A percentile compares a stretch with the other conserved stretches of the same genome.
Evolutionary conservation across 2,329 filamentous ascomycete species (phyloP).

Genomic region (Nigrospora osmanthi): DNA sequence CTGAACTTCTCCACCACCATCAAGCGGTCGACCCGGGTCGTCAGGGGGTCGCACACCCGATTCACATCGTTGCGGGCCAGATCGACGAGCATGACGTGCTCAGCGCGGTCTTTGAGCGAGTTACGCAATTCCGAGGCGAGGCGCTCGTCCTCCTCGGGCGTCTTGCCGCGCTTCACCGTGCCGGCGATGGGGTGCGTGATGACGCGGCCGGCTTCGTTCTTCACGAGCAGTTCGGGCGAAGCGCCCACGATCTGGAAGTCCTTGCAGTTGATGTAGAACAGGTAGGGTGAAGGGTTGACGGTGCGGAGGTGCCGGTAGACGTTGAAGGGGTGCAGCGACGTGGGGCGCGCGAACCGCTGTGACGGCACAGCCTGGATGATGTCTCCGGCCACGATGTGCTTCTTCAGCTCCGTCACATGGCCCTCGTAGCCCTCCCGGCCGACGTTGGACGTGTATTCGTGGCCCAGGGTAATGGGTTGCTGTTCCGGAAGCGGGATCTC

Average conservation of each 20-base stretch:
- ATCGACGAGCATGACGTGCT: slow-evolving; percentile 97
- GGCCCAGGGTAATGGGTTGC: slow-evolving; percentile 60
- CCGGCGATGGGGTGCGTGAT: slow-evolving; percentile 97
- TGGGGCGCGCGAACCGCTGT: slow-evolving; percentile 84
- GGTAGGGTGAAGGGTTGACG: slow-evolving; percentile 95
- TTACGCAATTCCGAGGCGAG: slow-evolving; percentile 70
- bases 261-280: slow-evolving; percentile 89
- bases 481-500: slow-evolving; percentile 74
- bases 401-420: slow-evolving; percentile 81
- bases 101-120: slow-evolving; percentile 84
- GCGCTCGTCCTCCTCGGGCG: slow-evolving; percentile 69
- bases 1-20: slow-evolving; percentile 95
- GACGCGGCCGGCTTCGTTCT: slow-evolving; percentile 77
- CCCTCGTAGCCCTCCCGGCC: slow-evolving; percentile 80
- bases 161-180: slow-evolving; percentile 81
- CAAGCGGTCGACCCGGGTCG: slow-evolving; percentile 83
- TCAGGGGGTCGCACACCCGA: slow-evolving; percentile 83
- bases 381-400: slow-evolving; percentile 85
- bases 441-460: slow-evolving; percentile 87
- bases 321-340: slow-evolving; percentile 91
- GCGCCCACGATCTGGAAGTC: slow-evolving; percentile 95
- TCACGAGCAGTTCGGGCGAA: slow-evolving; percentile 89
- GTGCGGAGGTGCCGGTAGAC: slow-evolving; percentile 93
- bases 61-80: slow-evolving; percentile 95
- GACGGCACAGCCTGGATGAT: slow-evolving; percentile 98